Conservation (phyloP, 768 basidiomycete genomes). For the Ramaria rubella region DNA sequence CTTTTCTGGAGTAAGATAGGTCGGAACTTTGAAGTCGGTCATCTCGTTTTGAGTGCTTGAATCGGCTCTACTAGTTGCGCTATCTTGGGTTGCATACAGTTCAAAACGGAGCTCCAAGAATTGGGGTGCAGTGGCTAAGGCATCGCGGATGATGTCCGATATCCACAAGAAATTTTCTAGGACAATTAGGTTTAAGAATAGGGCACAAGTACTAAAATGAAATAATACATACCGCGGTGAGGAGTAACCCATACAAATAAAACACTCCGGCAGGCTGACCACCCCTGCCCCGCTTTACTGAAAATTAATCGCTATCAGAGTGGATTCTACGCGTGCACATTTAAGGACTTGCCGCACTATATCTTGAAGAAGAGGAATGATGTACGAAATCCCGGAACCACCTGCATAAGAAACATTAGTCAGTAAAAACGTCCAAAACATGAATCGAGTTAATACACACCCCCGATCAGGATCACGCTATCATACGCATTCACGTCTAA, state of each 20-base stretch:
- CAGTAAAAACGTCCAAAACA: background rate
- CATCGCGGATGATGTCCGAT: too few species aligned
- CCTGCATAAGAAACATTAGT: slow-evolving; percentile 26
- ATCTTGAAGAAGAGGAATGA: slow-evolving; percentile 38
- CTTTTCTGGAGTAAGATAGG: slow-evolving; percentile 26
- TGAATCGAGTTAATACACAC: slow-evolving; percentile 22
- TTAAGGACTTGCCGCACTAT: slow-evolving; percentile 39
- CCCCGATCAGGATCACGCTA: slow-evolving; percentile 44
- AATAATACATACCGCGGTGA: slow-evolving; percentile 27
- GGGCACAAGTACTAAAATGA: background rate
- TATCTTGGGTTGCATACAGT: too few species aligned
- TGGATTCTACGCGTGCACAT: background rate
- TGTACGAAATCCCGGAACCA: slow-evolving; percentile 45
- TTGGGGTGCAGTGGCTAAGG: too few species aligned
- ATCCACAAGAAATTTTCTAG: slow-evolving; percentile 46
- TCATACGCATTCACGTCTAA: slow-evolving; percentile 37
- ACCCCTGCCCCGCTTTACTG: slow-evolving; percentile 15
- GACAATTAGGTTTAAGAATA: slow-evolving; percentile 24
- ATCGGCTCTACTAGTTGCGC: too few species aligned
- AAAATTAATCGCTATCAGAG: too few species aligned
- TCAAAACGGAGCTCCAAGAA: too few species aligned
- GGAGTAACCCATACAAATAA: slow-evolving; percentile 40
- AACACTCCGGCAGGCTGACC: slow-evolving; percentile 26
- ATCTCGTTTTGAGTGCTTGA: too few species aligned
- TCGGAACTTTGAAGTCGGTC: too few species aligned